These are phyloP conservation scores for Lachancea sp. DNA, from an alignment of 805 yeast species.

Conservation along the genomic window DNA sequence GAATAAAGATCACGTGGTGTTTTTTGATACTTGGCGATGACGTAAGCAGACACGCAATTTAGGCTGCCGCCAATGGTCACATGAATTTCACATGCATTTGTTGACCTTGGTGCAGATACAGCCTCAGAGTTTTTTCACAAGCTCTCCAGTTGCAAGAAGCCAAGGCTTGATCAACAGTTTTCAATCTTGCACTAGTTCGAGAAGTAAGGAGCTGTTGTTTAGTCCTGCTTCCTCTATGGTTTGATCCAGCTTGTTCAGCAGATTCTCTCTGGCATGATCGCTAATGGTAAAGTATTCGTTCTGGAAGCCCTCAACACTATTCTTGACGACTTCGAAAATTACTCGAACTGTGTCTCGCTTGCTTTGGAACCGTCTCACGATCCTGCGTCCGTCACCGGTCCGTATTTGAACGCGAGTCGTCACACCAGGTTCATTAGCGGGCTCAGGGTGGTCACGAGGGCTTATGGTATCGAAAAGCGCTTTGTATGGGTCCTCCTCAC, in stretches of 20 bases:
- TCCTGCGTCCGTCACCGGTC: slow-evolving; percentile 77
- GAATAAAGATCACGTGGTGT: too few species aligned
- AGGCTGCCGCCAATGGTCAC: too few species aligned
- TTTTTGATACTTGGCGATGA: too few species aligned
- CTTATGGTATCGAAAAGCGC: slow-evolving; percentile 46
- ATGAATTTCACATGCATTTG: too few species aligned
- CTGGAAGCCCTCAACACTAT: slow-evolving; percentile 39
- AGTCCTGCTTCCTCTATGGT: slow-evolving; percentile 72
- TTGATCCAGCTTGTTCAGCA: slow-evolving; percentile 46
- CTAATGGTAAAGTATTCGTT: slow-evolving; percentile 49
- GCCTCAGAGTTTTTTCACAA: too few species aligned
- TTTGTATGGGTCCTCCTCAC: slow-evolving; percentile 29
- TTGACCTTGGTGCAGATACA: too few species aligned
- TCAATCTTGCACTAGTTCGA: slow-evolving; percentile 41
- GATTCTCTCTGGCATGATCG: slow-evolving; percentile 48
- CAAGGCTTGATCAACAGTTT: too few species aligned
- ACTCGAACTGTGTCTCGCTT: slow-evolving; percentile 49
- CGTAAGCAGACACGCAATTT: too few species aligned
- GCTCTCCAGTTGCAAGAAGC: too few species aligned
- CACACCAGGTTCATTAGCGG: slow-evolving; percentile 44
- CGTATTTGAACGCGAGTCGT: slow-evolving; percentile 83
- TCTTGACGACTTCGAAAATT: slow-evolving; percentile 64
- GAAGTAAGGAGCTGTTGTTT: slow-evolving; percentile 70
- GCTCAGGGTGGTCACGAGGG: slow-evolving; percentile 56
- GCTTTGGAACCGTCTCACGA: slow-evolving; percentile 58